A percentile compares a stretch with the other conserved stretches of the same genome.
phyloP scores from a whole-genome alignment of 1,284 basidiomycete genomes.

The Cutaneotrichosporon spelunceum region DNA sequence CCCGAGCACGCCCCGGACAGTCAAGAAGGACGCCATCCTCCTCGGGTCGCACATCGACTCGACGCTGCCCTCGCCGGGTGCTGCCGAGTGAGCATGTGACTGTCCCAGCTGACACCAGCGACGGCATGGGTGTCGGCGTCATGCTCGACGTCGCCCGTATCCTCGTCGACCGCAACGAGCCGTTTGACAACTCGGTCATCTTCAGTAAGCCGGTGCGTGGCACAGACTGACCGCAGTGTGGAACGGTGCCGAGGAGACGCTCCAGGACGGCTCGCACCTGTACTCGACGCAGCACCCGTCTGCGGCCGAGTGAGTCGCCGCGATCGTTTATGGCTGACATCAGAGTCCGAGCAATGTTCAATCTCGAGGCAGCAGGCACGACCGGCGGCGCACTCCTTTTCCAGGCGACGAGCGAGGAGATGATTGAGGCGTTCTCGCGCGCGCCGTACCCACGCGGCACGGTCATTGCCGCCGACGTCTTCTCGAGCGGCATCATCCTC shows the following conservation, averaged over 20 bases:
- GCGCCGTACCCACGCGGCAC: slow-evolving; percentile 87
- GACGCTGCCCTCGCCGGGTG: slow-evolving; percentile 65
- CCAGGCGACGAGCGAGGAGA: slow-evolving; percentile 90
- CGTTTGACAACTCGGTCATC: slow-evolving; percentile 74
- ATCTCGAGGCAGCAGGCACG: slow-evolving; percentile 69
- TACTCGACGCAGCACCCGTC: slow-evolving; percentile 82
- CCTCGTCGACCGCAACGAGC: slow-evolving; percentile 66
- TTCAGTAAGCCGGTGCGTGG: slow-evolving; percentile 62
- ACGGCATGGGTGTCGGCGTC: slow-evolving; percentile 79
- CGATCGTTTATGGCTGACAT: neutral
- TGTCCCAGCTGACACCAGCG: slow-evolving; percentile 46
- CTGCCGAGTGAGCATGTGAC: slow-evolving; percentile 60
- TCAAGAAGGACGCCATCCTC: slow-evolving; percentile 78
- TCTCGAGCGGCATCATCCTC: slow-evolving; percentile 84
- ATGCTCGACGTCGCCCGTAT: slow-evolving; percentile 89
- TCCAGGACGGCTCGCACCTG: slow-evolving; percentile 93
- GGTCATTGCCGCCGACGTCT: slow-evolving; percentile 88
- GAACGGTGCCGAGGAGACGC: slow-evolving; percentile 78
- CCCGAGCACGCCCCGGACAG: slow-evolving; percentile 59
- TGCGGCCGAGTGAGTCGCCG: slow-evolving; percentile 60
- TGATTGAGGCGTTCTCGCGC: slow-evolving; percentile 85
- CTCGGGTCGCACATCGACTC: slow-evolving; percentile 86
- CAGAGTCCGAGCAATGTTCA: slow-evolving; percentile 70
- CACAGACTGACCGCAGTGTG: slow-evolving; percentile 63
- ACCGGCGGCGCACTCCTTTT: slow-evolving; percentile 87